Evolutionary conservation across 805 yeast genomes (phyloP).

Genomic region (Metschnikowia dekortorum): DNA sequence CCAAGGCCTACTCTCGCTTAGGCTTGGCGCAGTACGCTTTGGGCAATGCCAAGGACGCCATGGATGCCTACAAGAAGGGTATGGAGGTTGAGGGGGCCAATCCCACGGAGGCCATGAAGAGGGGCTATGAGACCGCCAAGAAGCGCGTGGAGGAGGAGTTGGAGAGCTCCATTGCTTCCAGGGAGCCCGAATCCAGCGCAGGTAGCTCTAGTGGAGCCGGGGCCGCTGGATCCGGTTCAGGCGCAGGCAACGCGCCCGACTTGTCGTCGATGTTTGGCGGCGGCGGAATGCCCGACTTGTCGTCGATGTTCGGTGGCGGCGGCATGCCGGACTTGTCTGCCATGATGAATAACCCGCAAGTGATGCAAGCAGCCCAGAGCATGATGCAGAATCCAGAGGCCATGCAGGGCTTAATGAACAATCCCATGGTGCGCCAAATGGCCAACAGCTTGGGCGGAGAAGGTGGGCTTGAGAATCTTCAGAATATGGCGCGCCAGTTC

Average conservation of each 20-base stretch:
- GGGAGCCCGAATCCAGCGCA: slow-evolving; percentile 27
- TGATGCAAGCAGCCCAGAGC: slow-evolving; percentile 83
- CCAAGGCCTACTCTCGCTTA: slow-evolving; percentile 91
- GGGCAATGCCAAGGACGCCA: slow-evolving; percentile 85
- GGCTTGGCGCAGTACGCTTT: slow-evolving; percentile 93
- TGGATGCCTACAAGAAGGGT: slow-evolving; percentile 87
- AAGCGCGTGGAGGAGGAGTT: slow-evolving; percentile 77
- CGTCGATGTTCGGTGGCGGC: slow-evolving; percentile 41
- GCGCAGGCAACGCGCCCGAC: slow-evolving; percentile 67
- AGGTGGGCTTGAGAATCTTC: slow-evolving; percentile 52
- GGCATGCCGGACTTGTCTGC: slow-evolving; percentile 58
- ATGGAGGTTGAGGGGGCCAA: slow-evolving; percentile 80
- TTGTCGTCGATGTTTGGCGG: slow-evolving; percentile 64
- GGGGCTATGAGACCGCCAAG: slow-evolving; percentile 92
- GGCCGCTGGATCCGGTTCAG: slow-evolving; percentile 37
- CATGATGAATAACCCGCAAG: slow-evolving; percentile 54
- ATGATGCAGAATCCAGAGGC: slow-evolving; percentile 85
- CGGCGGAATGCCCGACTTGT: slow-evolving; percentile 68
- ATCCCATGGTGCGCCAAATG: slow-evolving; percentile 80
- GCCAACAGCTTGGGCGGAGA: slow-evolving; percentile 71
- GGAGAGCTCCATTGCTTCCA: slow-evolving; percentile 33
- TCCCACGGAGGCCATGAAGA: slow-evolving; percentile 84
- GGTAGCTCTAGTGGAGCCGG: slow-evolving; percentile 22
- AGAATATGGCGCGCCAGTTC: slow-evolving; percentile 58
- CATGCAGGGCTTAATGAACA: slow-evolving; percentile 65